Evolutionary conservation across 2,329 filamentous ascomycete species (phyloP).

Genomic region (Gnomoniopsis smithogilvyi): DNA sequence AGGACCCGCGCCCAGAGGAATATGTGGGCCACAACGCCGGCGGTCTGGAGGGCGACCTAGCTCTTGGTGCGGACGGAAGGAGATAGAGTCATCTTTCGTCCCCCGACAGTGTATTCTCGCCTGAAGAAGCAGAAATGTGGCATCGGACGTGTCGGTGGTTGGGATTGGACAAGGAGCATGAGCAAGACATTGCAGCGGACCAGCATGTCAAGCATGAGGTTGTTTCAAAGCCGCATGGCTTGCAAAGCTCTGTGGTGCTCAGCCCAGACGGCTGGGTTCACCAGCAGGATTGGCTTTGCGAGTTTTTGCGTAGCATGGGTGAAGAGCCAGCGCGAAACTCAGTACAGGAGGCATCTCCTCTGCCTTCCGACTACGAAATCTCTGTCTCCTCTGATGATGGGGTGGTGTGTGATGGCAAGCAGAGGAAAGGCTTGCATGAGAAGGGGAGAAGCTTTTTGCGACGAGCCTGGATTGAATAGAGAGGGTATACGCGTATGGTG

Average conservation of each 20-base stretch:
- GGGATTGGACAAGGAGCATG: neutral
- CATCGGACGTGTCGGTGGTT: neutral
- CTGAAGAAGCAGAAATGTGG: conserved; percentile 10
- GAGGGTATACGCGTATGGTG: neutral
- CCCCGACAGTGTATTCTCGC: neutral
- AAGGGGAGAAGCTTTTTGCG: neutral
- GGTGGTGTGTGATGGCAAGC: neutral
- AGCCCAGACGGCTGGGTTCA: conserved; percentile 8
- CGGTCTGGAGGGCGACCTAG: conserved; percentile 57
- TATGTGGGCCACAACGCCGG: conserved; percentile 44
- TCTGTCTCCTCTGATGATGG: neutral
- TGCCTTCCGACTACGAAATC: neutral
- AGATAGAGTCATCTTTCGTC: conserved; percentile 19
- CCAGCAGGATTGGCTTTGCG: conserved; percentile 7
- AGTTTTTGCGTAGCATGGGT: conserved; percentile 1
- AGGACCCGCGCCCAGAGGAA: conserved; percentile 60
- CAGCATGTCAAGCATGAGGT: neutral
- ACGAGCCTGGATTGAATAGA: neutral
- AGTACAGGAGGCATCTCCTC: neutral
- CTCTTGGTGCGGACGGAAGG: conserved; percentile 54
- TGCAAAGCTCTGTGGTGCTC: neutral
- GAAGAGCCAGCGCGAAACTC: neutral
- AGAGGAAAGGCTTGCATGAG: neutral
- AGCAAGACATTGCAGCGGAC: neutral
- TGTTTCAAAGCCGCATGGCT: neutral